phyloP scores from a whole-genome alignment of 2,329 filamentous ascomycete genomes.

The Penicillium hordei region DNA sequence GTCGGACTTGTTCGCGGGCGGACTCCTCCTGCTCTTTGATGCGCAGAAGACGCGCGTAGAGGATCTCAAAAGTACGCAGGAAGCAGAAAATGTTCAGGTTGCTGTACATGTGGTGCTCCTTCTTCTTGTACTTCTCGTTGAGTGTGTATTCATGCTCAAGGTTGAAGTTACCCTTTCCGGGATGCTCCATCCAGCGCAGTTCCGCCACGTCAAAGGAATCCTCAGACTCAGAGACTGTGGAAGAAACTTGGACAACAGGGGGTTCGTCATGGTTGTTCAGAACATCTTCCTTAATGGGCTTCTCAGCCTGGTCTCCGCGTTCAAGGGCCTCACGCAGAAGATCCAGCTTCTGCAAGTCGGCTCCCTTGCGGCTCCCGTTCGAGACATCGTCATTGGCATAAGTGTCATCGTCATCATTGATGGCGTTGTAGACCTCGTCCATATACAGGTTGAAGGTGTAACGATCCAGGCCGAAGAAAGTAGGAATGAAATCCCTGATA shows the following conservation, averaged over 20 bases:
- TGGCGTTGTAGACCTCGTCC: slow-evolving; percentile 67
- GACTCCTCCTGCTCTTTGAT: slow-evolving; percentile 77
- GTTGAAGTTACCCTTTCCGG: slow-evolving; percentile 56
- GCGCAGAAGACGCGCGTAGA: slow-evolving; percentile 79
- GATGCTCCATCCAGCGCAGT: slow-evolving; percentile 61
- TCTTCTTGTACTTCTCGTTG: slow-evolving; percentile 77
- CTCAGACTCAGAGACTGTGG: slow-evolving; percentile 52
- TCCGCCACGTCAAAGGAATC: slow-evolving; percentile 52
- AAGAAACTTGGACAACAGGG: slow-evolving; percentile 62
- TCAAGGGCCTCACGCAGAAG: slow-evolving; percentile 85
- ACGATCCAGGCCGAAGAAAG: slow-evolving; percentile 73
- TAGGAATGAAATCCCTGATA: slow-evolving; percentile 71
- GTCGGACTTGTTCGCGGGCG: slow-evolving; percentile 71
- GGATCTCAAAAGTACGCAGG: slow-evolving; percentile 86
- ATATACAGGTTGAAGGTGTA: slow-evolving; percentile 67
- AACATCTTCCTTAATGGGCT: slow-evolving; percentile 74
- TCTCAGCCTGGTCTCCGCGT: slow-evolving; percentile 61
- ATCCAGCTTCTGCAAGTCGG: slow-evolving; percentile 69
- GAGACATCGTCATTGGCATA: slow-evolving; percentile 76
- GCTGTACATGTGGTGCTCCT: slow-evolving; percentile 84
- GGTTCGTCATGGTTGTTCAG: slow-evolving; percentile 83
- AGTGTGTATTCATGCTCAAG: slow-evolving; percentile 66
- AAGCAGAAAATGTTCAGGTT: slow-evolving; percentile 93
- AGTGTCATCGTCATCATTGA: slow-evolving; percentile 72
- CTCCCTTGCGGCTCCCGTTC: slow-evolving; percentile 63